These are phyloP conservation scores for Pyropia yezoensis DNA, from an alignment of 23 red algal genomes.

Conservation along the genomic window DNA sequence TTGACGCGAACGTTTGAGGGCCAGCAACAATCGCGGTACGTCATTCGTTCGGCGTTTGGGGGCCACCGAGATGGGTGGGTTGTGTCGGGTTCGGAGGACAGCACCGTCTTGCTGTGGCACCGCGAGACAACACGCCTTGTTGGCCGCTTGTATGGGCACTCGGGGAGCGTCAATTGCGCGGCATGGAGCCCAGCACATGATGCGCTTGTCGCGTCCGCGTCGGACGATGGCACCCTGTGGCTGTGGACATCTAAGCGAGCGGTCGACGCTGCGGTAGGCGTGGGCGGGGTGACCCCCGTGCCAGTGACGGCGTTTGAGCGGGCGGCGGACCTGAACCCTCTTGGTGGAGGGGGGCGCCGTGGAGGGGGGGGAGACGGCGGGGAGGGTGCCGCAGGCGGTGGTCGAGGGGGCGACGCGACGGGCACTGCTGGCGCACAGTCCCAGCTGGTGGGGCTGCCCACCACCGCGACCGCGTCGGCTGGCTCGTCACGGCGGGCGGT, in stretches of 20 bases:
- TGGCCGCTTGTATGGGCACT: slow-evolving; percentile 57
- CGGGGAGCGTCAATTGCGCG: slow-evolving; percentile 86
- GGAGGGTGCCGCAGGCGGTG: no score
- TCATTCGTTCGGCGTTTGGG: slow-evolving; percentile 87
- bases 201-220: slow-evolving; percentile 67
- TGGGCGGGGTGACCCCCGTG: no score
- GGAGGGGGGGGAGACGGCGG: no score
- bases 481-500: no score
- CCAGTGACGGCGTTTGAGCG: no score
- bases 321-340: no score
- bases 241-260: slow-evolving; percentile 14
- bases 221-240: slow-evolving; percentile 76
- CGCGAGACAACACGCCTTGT: slow-evolving; percentile 54
- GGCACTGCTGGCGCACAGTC: no score
- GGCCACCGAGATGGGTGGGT: slow-evolving; percentile 80
- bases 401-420: no score
- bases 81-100: slow-evolving; percentile 86
- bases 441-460: no score
- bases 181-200: slow-evolving; percentile 59
- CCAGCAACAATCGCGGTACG: slow-evolving; percentile 74
- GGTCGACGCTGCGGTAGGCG: no score
- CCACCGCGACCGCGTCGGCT: no score
- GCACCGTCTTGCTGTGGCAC: slow-evolving; percentile 84
- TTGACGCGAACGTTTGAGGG: slow-evolving; percentile 50
- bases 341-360: no score